Base-by-base conservation (phyloP, 345 rosid species). In the Ceriops zippeliana region DNA sequence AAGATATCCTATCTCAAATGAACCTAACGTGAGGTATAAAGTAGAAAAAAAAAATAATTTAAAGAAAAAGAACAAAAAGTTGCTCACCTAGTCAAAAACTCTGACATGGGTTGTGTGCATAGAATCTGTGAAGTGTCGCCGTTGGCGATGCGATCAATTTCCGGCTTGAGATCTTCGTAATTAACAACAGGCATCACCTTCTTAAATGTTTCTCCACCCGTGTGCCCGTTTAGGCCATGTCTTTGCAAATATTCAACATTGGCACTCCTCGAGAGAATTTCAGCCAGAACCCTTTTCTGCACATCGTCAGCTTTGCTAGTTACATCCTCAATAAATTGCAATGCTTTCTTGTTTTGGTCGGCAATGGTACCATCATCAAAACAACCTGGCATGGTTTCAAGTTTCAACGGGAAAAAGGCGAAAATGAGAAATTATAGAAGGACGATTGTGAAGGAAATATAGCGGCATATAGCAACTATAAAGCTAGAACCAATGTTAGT, bases 81-180 rank as follows among this genome's bases (percentile, higher is more conserved):
- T 26, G 13, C 42, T 30, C 11, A 71, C 76, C 76, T 72, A 28
- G 70, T 65, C n/a, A 72, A 51, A 63, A 72, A 72, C 64, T 72
- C 76, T 17, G 76, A 72, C 49, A 72, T 72, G 70, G 70, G 76
- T 20, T 58, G 27, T 15, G 70, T 65, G 32, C 70, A 72, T 7
- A 72, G 52, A 56, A 72, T 66, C 22, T 58, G 76, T 19, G 66
- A 72, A 17, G 65, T 65, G 35, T 72, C 76, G 6, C 76, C 76
- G 52, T 58, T 72, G 38, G 68, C 70, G 26, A 72, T 65, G 28
- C 75, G 75, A n/a, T 64, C 32, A 37, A 71, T 65, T 13, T 71
- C 63, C 9, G 63, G 63, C 47, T 72, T 21, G 3, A 72, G 17
- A 47, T 72, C 70, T 58, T 72, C 70, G 52, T 72, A 72, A 5